These are phyloP conservation scores for Penicillium taxi DNA, from an alignment of 495 filamentous ascomycete genomes.

Conservation along the genomic window DNA sequence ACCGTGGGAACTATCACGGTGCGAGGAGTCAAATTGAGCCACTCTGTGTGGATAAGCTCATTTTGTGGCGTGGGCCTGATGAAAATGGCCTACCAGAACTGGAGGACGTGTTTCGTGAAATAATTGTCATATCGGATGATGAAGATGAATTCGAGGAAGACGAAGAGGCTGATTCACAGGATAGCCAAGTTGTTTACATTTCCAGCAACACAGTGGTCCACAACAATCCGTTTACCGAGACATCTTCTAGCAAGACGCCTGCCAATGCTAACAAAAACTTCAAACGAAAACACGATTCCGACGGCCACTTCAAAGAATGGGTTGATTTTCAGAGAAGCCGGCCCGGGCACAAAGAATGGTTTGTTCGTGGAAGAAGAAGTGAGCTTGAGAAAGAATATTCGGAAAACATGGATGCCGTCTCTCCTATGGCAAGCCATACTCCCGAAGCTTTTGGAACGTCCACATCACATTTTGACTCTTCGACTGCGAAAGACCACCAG, in stretches of 20 bases:
- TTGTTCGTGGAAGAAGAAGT: no score
- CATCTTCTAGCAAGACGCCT: slow-evolving; percentile 9
- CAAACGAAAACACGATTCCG: slow-evolving; percentile 21
- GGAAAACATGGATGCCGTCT: no score
- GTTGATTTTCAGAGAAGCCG: slow-evolving; percentile 11
- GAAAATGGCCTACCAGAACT: slow-evolving; percentile 66
- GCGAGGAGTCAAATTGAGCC: slow-evolving; percentile 65
- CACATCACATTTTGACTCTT: not conserved
- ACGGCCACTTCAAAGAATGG: slow-evolving; percentile 11
- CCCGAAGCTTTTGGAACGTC: no score
- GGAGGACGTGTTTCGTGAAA: slow-evolving; percentile 72
- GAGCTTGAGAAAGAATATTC: no score
- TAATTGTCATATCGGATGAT: slow-evolving; percentile 75
- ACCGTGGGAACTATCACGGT: slow-evolving; percentile 56
- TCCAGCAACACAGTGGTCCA: slow-evolving; percentile 27
- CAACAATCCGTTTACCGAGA: slow-evolving; percentile 20
- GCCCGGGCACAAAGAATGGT: no score
- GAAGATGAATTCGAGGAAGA: slow-evolving; percentile 57
- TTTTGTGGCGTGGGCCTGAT: slow-evolving; percentile 84
- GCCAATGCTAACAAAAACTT: slow-evolving; percentile 19
- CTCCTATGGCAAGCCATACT: no score
- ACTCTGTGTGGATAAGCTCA: slow-evolving; percentile 59
- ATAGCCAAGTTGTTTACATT: slow-evolving; percentile 29
- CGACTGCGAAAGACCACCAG: slow-evolving; percentile 3
- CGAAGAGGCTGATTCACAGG: slow-evolving; percentile 11